Evolutionary conservation across 1,139 yeast genomes (phyloP).

Genomic region (Geotrichum bryndzae): DNA sequence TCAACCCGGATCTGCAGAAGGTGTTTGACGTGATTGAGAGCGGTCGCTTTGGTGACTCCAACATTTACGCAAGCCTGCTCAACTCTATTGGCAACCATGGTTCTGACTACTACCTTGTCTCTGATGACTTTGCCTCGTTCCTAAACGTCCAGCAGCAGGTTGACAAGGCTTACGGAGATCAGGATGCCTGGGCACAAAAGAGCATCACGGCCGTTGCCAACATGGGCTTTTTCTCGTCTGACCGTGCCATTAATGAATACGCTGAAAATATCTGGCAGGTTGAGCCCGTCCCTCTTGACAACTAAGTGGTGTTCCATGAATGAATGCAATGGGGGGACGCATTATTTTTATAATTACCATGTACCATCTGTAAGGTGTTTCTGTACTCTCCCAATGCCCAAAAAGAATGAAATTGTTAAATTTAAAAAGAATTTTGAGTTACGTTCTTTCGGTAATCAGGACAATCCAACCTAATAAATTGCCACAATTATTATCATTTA

Average conservation of each 20-base stretch:
- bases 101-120: conserved; percentile 70
- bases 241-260: conserved; percentile 86
- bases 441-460: too few relatives aligned
- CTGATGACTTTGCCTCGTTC: conserved; percentile 84
- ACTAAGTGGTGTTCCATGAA: neutral
- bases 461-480: too few relatives aligned
- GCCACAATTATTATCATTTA: too few relatives aligned
- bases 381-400: too few relatives aligned
- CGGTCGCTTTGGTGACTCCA: conserved; percentile 67
- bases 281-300: conserved; percentile 47
- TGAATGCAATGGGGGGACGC: neutral
- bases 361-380: too few relatives aligned
- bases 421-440: too few relatives aligned
- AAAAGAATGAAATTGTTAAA: too few relatives aligned
- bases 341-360: too few relatives aligned
- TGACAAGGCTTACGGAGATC: conserved; percentile 64
- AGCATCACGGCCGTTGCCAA: conserved; percentile 77
- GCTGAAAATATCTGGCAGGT: conserved; percentile 92
- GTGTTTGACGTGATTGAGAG: conserved; percentile 66
- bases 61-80: conserved; percentile 61
- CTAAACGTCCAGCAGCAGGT: conserved; percentile 72
- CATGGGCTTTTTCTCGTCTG: conserved; percentile 90
- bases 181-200: conserved; percentile 69
- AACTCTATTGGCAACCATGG: conserved; percentile 62
- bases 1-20: conserved; percentile 48